Evolutionary conservation across 768 basidiomycete genomes (phyloP), one percentile per base, ranked within the genome.

Genomic region (Xanthoconium purpureum): DNA sequence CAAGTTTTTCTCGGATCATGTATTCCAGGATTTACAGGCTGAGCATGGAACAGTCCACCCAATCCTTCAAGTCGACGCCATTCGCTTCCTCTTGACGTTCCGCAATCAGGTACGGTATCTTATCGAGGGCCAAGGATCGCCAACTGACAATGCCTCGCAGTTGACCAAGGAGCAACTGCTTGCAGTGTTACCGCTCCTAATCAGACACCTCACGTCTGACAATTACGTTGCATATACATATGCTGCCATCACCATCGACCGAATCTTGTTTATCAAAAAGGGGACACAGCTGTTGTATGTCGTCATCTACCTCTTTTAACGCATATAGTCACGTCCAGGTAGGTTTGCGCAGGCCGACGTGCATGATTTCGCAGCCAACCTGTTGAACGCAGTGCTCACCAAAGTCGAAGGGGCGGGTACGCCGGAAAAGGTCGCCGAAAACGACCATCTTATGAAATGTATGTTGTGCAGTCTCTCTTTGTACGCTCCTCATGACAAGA

Each of bases 381-480:
- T 97, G 56, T 73, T 93, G 28, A 74, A 82, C 56, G 86, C 85
- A 5, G 77, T 98, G 6, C 78, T 99, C 60, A 71, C 73, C 39
- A 93, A 89, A 71, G 89, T 97, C 43, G 92, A 94, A 70, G 73
- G 76, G 40, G 89, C 85, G 7, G 80, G 79, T 3, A 89, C 89
- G 5, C 85, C 97, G 0, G 91, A 97, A 69, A 95, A 96, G 75
- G 84, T 96, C 33, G 93, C 96, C 0, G 95, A 98, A 70, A 99
- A 99, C 63, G 96, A 98, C 71, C 90, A 97, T 71, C 75, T 98
- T 47, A 99, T 98, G 94, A 94, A 92, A 78, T 95, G 96, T 95
- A 61, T 46, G 86, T 73, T 8, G 14, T 12, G 1, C 3, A 14
- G 0, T 6, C 6, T 15, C 3, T 12, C 42, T 50, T 45, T 15